Conservation (phyloP, 164 flowering plant species). For the Aristolochia californica region DNA sequence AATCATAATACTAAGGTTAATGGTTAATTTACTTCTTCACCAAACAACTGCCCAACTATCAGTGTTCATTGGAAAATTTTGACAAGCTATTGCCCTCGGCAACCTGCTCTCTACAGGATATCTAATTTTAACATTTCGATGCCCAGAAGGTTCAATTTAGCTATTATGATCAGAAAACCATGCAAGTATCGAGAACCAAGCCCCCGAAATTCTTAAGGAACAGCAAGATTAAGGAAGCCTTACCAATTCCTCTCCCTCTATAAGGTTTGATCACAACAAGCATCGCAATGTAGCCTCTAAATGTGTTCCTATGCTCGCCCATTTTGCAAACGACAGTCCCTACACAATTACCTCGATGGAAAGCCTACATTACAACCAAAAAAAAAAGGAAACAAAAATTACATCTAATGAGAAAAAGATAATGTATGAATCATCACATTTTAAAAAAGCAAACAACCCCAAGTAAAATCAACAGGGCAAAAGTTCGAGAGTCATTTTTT, state of each 20-base stretch:
- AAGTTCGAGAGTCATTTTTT: no score
- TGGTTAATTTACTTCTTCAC: no score
- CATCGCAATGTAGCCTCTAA: slow-evolving; percentile 97
- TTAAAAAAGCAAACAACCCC: not conserved
- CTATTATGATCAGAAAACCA: no score
- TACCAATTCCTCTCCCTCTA: slow-evolving; percentile 90
- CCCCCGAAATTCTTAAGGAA: no score
- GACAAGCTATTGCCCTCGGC: no score
- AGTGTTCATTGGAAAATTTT: no score
- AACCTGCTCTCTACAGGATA: no score
- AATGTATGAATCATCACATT: not conserved
- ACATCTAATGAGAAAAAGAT: not conserved
- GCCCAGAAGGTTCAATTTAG: no score
- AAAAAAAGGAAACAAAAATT: not conserved
- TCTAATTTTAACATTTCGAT: no score
- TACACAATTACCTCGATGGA: slow-evolving; percentile 69
- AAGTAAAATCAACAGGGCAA: not conserved
- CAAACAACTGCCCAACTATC: no score
- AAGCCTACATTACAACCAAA: slow-evolving; percentile 42
- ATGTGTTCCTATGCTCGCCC: slow-evolving; percentile 85
- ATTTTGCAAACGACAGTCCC: slow-evolving; percentile 97
- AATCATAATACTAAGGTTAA: no score
- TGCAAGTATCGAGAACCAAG: no score
- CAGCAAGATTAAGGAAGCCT: not conserved
- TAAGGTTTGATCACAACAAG: slow-evolving; percentile 90